Evolutionary conservation across 2,329 filamentous ascomycete species (phyloP), one percentile per base, ranked within the genome.

Genomic region (Alternaria sp.): DNA sequence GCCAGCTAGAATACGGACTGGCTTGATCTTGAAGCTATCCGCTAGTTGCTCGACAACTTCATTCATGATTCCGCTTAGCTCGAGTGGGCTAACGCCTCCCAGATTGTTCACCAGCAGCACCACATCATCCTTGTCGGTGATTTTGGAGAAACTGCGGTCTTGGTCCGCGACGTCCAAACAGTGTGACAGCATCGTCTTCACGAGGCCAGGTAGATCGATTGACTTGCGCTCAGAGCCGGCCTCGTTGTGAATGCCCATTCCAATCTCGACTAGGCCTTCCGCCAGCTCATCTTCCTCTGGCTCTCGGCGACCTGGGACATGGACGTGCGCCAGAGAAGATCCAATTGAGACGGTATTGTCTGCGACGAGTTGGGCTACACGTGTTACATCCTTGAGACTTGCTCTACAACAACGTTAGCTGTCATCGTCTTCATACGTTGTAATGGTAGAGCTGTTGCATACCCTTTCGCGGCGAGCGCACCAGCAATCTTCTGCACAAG

Each of bases 401-500:
- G 78, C 80, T 11, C 81, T 80, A 39, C 40, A 44, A 41, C 34
- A 23, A 42, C 17, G 33, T 70, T 51, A 70, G 62, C 41, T 42
- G 21, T 44, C 41, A 13, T 44, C 21, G 11, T 17, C 5, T 21
- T 33, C 17, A 13, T 50, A 3, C 34, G n/a, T 24, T 31, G 44
- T 4, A 5, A 13, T 4, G 21, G n/a, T 33, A 6, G 17, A 14
- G 11, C n/a, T 5, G 34, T 40, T 4, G 46, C 80, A 67, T 72
- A 84, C 64, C 92, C 92, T 67, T 82, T 83, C 28, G 90, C 90
- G 4, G 93, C 93, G 69, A 96, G 78, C 6, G 93, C 94, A 9
- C 94, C 93, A 13, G 89, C 85, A 72, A 96, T 90, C 84, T 98
- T 97, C 69, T 93, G 85, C n/a, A 97, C 91, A 24, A 97, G 81